Base-by-base conservation (phyloP, 352 stramenopile genomes). In the Phytophthora hibernalis region DNA sequence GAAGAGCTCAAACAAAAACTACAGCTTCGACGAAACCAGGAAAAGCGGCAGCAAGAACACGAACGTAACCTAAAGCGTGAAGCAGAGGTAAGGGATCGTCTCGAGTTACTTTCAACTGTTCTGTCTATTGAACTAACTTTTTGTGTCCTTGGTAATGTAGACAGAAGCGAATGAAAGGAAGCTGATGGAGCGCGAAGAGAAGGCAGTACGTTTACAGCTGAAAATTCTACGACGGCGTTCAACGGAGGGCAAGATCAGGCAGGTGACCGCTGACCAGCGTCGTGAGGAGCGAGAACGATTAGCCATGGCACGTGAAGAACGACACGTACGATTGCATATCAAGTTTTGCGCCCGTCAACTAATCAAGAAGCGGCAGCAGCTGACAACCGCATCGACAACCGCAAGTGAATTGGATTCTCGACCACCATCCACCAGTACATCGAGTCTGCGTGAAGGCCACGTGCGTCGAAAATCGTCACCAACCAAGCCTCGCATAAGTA, bases 151-250 rank as follows among this genome's bases (percentile, higher is more conserved):
- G 40, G 10, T 26, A 12, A 38, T 56, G 1, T 59, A 95, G 87
- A 80, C 49, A 26, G 80, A 92, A 75, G 64, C 72, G 6, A 72
- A 31, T 21, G 87, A 94, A 43, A 68, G 79, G 1, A 89, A 76
- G 48, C 49, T 79, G 4, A 93, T 94, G 85, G 81, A 91, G 48
- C 79, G 82, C 2, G 85, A 96, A 54, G 87, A 96, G 47, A 89
- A 89, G 30, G 52, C 72, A 10, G 58, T 76, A 22, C 77, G 85
- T 11, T 56, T 96, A 21, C 64, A 80, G 15, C 20, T 82, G 7
- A 92, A 93, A 62, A 70, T 85, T 11, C 50, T 85, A 10, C 77
- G 86, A 35, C 80, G 85, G 8, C 80, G 83, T 22, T 76, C 62
- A 6, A 79, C 64, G 26, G 75, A 85, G 50, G 78, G 74, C 6